A percentile compares a stretch with the other conserved stretches of the same genome.
These are phyloP conservation scores for Allium sativum DNA, from an alignment of 106 monocot genomes.

Conservation along the genomic window DNA sequence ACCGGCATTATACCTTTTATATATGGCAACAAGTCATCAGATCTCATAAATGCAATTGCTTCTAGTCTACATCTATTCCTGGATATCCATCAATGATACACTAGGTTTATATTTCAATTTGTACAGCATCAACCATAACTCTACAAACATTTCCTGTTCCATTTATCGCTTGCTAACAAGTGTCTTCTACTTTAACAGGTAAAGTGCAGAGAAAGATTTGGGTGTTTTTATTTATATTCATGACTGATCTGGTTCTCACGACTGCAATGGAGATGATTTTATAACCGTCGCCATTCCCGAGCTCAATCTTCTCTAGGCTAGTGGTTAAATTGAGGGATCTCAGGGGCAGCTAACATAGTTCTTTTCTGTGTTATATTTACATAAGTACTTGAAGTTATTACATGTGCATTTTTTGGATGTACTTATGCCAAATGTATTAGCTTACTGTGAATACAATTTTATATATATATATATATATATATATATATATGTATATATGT, in stretches of 20 bases:
- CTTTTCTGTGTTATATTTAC: no score
- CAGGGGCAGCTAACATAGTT: no score
- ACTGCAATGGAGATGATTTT: no score
- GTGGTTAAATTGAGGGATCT: no score
- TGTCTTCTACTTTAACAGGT: conserved; percentile 20
- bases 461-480: no score
- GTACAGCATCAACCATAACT: neutral
- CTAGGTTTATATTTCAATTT: conserved; percentile 38
- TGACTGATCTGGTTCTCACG: conserved; percentile 51
- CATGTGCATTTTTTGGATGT: no score
- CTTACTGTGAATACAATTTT: no score
- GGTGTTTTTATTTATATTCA: conserved; percentile 42
- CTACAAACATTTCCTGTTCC: neutral
- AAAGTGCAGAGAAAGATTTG: conserved; percentile 53
- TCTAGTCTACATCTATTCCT: conserved; percentile 82
- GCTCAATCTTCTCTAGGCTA: no score
- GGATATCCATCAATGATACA: conserved; percentile 61
- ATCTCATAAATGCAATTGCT: conserved; percentile 65
- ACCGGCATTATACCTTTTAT: conserved; percentile 93
- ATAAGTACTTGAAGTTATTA: no score
- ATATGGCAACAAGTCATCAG: conserved; percentile 83
- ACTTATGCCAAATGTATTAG: no score
- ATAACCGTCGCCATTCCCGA: no score
- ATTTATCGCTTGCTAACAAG: neutral
- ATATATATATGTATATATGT: no score